Percentiles rank a stretch among this genome's conserved stretches.
Evolutionary conservation across 2,329 filamentous ascomycete genomes (phyloP).

Genomic region (Chrysoporthe austroafricana): DNA sequence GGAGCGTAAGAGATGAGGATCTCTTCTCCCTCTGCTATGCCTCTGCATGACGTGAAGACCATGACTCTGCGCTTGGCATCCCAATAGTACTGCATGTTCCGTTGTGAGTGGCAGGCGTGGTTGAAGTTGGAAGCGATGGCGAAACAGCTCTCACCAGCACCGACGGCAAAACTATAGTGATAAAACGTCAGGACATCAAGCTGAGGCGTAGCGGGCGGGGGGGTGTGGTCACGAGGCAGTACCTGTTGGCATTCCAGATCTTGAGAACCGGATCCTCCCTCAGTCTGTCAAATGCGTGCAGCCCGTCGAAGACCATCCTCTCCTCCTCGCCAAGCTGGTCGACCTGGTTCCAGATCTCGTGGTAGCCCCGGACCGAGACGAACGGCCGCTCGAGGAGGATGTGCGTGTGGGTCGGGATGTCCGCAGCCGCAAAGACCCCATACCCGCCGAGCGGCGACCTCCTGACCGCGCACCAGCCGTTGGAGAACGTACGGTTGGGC

Average conservation of each 20-base stretch:
- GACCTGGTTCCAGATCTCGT: conserved; percentile 41
- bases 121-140: conserved; percentile 60
- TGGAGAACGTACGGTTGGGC: conserved; percentile 37
- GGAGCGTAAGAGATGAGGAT: conserved; percentile 55
- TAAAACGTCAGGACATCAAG: not conserved
- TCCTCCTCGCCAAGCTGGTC: conserved; percentile 37
- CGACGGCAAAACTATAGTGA: conserved; percentile 32
- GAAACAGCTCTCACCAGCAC: conserved; percentile 46
- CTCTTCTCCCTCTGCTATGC: conserved; percentile 50
- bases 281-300: conserved; percentile 41
- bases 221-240: conserved; percentile 1
- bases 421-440: conserved; percentile 50
- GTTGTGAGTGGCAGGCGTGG: conserved; percentile 53
- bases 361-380: conserved; percentile 37
- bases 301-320: conserved; percentile 40
- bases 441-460: conserved; percentile 48
- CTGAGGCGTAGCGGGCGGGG: no score
- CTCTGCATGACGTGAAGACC: conserved; percentile 43
- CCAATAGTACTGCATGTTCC: conserved; percentile 51
- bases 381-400: conserved; percentile 52
- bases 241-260: conserved; percentile 54
- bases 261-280: conserved; percentile 39
- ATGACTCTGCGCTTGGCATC: conserved; percentile 42
- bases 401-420: conserved; percentile 43
- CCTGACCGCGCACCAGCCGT: conserved; percentile 46